Evolutionary conservation across 78 protist species (phyloP), one percentile per base, ranked within the genome.

Genomic region (Dictyostelium firmibasis): DNA sequence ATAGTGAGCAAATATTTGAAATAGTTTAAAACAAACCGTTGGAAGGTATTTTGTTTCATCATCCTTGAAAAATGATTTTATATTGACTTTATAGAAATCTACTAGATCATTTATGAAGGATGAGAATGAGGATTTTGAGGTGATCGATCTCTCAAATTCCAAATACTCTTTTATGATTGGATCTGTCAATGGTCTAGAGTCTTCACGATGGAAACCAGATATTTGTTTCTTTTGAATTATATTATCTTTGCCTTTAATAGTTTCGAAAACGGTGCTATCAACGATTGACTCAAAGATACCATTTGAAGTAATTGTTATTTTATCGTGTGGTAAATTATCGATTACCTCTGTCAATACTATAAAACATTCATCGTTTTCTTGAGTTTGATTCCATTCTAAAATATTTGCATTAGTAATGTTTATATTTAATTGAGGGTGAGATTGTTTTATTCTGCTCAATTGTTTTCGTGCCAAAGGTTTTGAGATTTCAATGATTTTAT

Each of bases 241-340:
- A 14, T 57, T 38, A 20, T n/a, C 64, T 43, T 43, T 57, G 5
- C 60, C 64, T 31, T 57, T 33, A n/a, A 77, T n/a, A 33, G 76
- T 82, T 25, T 57, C 57, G 25, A 79, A 50, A 18, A 82, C 41
- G 2, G 31, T 50, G 2, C 75, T 35, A 11, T 23, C 31, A 16
- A 89, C 87, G 8, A 70, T 50, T 11, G 87, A 35, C n/a, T 89
- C 94, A 33, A 69, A 89, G 9, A 41, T 7, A 6, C 94, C 94
- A 67, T 69, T 67, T 0, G 44, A 16, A 20, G 84, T 69, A 7
- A 47, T 18, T 1, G 77, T 62, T 18, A 89, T 89, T 35, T 89
- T 78, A 33, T 89, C 94, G 23, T 89, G 94, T 20, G 94, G 94
- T 8, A 89, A 47, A 81, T 89, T 89, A 60, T 89, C 94, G 14